A percentile compares a stretch with the other conserved stretches of the same genome.
phyloP scores from a whole-genome alignment of 345 rosid genomes.

The Gossypium turneri region DNA sequence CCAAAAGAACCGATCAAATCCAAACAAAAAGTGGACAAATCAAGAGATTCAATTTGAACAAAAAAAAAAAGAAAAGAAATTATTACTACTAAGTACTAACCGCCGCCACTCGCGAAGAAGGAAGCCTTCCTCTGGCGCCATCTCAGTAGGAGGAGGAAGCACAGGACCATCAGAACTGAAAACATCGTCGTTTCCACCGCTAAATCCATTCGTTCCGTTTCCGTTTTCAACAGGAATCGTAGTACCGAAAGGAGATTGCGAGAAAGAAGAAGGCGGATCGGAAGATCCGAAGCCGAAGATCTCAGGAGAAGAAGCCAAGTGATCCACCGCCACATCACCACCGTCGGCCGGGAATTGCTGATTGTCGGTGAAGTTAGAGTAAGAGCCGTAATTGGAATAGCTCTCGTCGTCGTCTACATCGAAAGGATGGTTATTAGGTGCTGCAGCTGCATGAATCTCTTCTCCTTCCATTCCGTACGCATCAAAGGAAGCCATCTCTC shows the following conservation, averaged over 20 bases:
- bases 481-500: conserved; percentile 48
- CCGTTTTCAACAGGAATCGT: conserved; percentile 48
- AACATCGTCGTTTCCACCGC: conserved; percentile 27
- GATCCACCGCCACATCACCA: conserved; percentile 45
- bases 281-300: conserved; percentile 42
- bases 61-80: neutral
- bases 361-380: conserved; percentile 42
- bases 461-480: conserved; percentile 39
- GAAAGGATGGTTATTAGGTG: conserved; percentile 32
- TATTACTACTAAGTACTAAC: conserved; percentile 31
- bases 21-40: conserved; percentile 10
- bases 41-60: neutral
- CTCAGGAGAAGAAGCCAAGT: conserved; percentile 41
- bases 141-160: conserved; percentile 66
- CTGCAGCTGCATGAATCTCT: conserved; percentile 22
- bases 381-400: conserved; percentile 38
- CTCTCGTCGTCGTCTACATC: conserved; percentile 30
- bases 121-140: conserved; percentile 61
- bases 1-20: conserved; percentile 27
- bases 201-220: conserved; percentile 41
- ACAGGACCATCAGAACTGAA: conserved; percentile 60
- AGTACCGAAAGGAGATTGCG: conserved; percentile 47
- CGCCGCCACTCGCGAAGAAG: conserved; percentile 81
- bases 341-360: conserved; percentile 28
- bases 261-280: conserved; percentile 41